Percentiles rank a stretch among this genome's conserved stretches.
Evolutionary conservation across 1,284 basidiomycete species (phyloP).

Genomic region (Moesziomyces aphidis): DNA sequence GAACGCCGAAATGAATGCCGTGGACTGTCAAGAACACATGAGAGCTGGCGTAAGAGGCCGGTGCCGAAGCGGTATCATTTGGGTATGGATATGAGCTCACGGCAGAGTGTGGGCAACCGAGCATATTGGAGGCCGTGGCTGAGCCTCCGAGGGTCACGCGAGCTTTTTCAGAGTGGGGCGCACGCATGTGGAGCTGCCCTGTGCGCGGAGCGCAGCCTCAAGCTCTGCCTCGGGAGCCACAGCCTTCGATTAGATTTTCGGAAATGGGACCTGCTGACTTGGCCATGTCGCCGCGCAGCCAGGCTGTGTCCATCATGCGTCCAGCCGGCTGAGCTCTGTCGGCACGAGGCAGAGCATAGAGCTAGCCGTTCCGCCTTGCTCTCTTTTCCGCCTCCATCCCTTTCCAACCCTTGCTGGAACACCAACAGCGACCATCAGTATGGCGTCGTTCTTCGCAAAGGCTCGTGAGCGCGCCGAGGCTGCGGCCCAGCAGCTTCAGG

Average conservation of each 20-base stretch:
- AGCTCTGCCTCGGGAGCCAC: too few relatives aligned
- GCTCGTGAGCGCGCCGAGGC: constrained; percentile 58
- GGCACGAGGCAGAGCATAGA: neutral
- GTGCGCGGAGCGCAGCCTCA: neutral
- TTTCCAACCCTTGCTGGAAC: neutral
- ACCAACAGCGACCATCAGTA: constrained; percentile 4
- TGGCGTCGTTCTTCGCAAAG: constrained; percentile 59
- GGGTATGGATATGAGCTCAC: neutral
- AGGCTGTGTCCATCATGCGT: neutral
- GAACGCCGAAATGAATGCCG: too few relatives aligned
- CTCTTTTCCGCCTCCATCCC: neutral
- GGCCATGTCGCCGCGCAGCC: neutral
- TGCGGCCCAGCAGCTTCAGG: constrained; percentile 56
- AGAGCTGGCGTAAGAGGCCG: too few relatives aligned
- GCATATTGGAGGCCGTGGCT: neutral
- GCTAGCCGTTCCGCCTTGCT: neutral
- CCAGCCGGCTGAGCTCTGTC: neutral
- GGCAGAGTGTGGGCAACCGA: neutral
- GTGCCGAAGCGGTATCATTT: too few relatives aligned
- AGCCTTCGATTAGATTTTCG: neutral
- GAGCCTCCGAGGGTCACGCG: neutral
- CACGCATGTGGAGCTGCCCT: neutral
- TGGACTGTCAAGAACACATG: too few relatives aligned
- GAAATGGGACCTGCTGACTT: neutral
- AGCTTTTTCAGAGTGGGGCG: neutral